Evolutionary conservation across 306 rosid species (phyloP).

Genomic region (Glycyrrhiza uralensis): DNA sequence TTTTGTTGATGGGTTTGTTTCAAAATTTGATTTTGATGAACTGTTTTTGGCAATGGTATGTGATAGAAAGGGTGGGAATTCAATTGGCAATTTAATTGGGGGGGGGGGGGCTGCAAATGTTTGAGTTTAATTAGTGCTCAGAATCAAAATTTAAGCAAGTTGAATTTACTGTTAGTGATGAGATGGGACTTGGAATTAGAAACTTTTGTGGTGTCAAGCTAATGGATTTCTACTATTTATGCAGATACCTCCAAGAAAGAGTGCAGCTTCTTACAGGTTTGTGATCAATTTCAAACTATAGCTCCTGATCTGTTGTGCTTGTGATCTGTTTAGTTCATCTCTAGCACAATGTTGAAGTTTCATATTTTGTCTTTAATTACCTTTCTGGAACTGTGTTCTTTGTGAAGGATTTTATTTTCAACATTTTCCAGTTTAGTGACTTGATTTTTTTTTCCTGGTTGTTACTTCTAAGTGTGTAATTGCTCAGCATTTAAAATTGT

Average conservation of each 20-base stretch:
- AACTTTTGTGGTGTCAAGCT: constrained; percentile 1
- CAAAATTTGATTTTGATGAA: constrained; percentile 18
- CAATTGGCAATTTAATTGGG: neutral
- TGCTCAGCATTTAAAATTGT: constrained; percentile 23
- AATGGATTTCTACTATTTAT: constrained; percentile 27
- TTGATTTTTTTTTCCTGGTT: neutral
- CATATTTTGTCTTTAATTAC: neutral
- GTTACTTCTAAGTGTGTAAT: constrained; percentile 5
- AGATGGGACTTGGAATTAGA: constrained; percentile 7
- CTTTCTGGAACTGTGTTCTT: neutral
- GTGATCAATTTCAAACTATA: constrained; percentile 26
- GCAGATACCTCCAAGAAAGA: constrained; percentile 98
- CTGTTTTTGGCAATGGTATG: neutral
- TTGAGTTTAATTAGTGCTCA: neutral
- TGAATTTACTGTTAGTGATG: neutral
- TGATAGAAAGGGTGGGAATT: neutral
- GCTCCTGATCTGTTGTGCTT: constrained; percentile 20
- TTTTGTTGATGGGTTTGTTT: constrained; percentile 18
- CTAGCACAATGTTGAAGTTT: constrained; percentile 17
- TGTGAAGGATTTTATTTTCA: constrained; percentile 12
- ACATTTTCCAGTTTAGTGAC: neutral
- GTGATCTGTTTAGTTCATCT: constrained; percentile 10
- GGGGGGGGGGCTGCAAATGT: neutral
- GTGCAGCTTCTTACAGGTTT: constrained; percentile 97
- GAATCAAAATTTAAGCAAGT: constrained; percentile 3